A percentile compares a stretch with the other conserved stretches of the same genome.
Conservation (phyloP, 768 basidiomycete species). For the Brasilioporus rufonigricans region DNA sequence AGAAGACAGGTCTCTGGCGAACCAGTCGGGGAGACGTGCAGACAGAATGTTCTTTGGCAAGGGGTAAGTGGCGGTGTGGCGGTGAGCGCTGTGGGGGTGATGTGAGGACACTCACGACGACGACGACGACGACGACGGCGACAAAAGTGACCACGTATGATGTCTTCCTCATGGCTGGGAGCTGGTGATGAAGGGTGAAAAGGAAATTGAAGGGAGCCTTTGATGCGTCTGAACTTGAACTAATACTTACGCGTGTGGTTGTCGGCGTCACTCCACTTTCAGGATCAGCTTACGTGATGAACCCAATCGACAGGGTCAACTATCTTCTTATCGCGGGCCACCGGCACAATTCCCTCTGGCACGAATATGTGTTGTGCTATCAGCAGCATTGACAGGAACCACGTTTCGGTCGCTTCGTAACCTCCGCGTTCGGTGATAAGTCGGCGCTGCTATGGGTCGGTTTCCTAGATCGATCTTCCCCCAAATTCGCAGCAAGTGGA, state of each 20-base stretch:
- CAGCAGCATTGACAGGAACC: too few relatives aligned
- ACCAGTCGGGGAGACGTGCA: conserved; percentile 63
- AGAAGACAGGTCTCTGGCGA: conserved; percentile 26
- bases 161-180: conserved; percentile 55
- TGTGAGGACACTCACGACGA: conserved; percentile 43
- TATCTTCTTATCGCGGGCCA: conserved; percentile 9
- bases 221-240: neutral
- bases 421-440: too few relatives aligned
- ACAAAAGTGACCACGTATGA: conserved; percentile 67
- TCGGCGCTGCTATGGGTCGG: too few relatives aligned
- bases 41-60: conserved; percentile 54
- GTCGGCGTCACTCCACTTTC: neutral
- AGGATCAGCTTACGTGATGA: conserved; percentile 3
- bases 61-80: conserved; percentile 2
- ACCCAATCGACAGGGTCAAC: neutral
- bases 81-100: neutral
- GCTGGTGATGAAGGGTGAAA: neutral
- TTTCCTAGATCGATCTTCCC: neutral
- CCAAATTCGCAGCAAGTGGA: neutral
- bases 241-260: neutral
- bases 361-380: too few relatives aligned
- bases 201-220: neutral
- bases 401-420: too few relatives aligned
- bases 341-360: conserved; percentile 20
- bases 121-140: conserved; percentile 47